Conservation (phyloP, 2,329 filamentous ascomycete genomes). For the Neopestalotiopsis clavispora region DNA sequence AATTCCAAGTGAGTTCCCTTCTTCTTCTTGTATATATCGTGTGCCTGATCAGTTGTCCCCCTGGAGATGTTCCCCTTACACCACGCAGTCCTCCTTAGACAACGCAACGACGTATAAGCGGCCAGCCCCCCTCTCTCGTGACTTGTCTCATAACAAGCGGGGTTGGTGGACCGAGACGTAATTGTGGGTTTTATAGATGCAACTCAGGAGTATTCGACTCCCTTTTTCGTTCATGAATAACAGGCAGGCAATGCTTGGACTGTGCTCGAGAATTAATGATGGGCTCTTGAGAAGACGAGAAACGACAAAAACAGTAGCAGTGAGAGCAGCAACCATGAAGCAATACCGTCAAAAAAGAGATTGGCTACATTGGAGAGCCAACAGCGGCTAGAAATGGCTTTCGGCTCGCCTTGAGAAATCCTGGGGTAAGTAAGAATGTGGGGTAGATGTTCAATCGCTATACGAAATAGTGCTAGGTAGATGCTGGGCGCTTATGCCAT, state of each 20-base stretch:
- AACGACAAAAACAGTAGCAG: neutral
- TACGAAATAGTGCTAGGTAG: neutral
- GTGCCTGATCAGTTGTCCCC: too few species aligned
- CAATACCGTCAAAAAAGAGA: neutral
- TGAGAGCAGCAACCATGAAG: neutral
- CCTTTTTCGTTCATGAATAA: neutral
- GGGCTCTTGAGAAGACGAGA: neutral
- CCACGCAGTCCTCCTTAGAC: neutral
- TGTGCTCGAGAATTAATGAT: neutral
- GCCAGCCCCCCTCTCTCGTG: neutral
- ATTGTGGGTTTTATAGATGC: neutral
- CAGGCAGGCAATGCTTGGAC: neutral
- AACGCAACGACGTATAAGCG: neutral
- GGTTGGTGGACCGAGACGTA: neutral
- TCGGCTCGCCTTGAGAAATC: neutral
- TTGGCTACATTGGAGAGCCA: neutral
- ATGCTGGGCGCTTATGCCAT: neutral
- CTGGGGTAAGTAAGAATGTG: neutral
- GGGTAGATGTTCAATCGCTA: neutral
- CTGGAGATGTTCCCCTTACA: neutral
- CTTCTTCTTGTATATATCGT: too few species aligned
- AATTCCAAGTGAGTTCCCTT: too few species aligned
- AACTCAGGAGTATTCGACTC: neutral
- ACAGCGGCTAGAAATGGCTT: neutral
- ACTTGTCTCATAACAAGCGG: conserved; percentile 1